Conservation (phyloP, 192 early-diverging fungal species). For the Backusella tuberculispora region DNA sequence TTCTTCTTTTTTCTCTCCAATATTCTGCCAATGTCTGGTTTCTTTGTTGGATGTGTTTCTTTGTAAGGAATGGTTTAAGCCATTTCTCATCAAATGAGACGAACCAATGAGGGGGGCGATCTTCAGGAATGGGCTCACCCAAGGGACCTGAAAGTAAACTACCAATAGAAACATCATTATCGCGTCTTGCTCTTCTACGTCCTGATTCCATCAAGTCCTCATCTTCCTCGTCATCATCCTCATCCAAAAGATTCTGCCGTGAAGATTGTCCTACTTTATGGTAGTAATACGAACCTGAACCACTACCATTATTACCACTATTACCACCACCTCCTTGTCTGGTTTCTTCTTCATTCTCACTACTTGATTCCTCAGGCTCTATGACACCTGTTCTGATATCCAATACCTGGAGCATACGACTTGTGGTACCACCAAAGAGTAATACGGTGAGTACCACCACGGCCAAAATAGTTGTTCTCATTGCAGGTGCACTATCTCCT, state of each 20-base stretch:
- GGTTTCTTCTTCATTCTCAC: constrained; percentile 48
- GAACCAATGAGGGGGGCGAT: constrained; percentile 76
- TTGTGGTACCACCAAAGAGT: constrained; percentile 91
- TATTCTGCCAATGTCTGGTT: constrained; percentile 40
- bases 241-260: neutral
- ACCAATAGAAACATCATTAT: constrained; percentile 38
- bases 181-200: neutral
- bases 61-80: constrained; percentile 81
- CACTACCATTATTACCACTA: neutral
- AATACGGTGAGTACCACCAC: constrained; percentile 92
- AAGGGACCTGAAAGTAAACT: constrained; percentile 42
- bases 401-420: constrained; percentile 74
- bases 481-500: constrained; percentile 66
- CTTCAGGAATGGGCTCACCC: constrained; percentile 45
- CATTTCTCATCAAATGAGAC: constrained; percentile 80
- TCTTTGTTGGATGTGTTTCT: constrained; percentile 36
- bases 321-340: neutral
- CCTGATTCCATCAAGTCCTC: constrained; percentile 20
- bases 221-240: constrained; percentile 5
- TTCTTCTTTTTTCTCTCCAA: constrained; percentile 39
- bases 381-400: constrained; percentile 77
- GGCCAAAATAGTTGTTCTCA: constrained; percentile 89
- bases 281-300: neutral
- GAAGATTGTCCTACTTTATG: neutral
- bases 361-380: constrained; percentile 50